Evolutionary conservation across 306 rosid species (phyloP).

Genomic region (Vigna radiata): DNA sequence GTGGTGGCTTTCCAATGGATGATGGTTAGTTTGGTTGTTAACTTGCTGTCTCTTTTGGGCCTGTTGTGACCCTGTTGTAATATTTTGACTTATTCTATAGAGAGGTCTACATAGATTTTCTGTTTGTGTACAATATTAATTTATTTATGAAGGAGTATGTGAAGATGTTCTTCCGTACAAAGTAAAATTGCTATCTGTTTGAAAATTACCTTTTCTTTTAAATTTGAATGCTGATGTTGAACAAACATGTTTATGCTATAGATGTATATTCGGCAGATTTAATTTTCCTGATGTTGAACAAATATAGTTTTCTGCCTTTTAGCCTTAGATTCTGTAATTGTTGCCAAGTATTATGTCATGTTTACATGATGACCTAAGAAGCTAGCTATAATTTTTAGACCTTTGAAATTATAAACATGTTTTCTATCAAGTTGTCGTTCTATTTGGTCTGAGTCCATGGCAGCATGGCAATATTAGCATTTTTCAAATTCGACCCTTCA

Average conservation of each 20-base stretch:
- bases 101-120: neutral
- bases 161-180: constrained; percentile 12
- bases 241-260: constrained; percentile 14
- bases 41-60: constrained; percentile 36
- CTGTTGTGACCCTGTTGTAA: neutral
- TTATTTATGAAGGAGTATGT: constrained; percentile 13
- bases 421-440: neutral
- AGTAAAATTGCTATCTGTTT: constrained; percentile 5
- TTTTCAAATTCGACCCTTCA: constrained; percentile 21
- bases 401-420: constrained; percentile 17
- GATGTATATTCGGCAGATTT: constrained; percentile 5
- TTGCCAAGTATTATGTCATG: neutral
- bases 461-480: neutral
- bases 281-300: no score
- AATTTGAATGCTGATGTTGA: constrained; percentile 25
- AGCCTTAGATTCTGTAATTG: constrained; percentile 7
- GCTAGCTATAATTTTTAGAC: neutral
- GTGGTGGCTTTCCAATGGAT: constrained; percentile 58
- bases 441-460: neutral
- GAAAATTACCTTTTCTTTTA: neutral
- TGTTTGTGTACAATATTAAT: neutral
- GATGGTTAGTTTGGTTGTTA: constrained; percentile 71
- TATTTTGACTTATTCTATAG: neutral
- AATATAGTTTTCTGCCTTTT: neutral
- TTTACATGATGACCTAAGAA: constrained; percentile 2